Evolutionary conservation across 768 basidiomycete species (phyloP).

Genomic region (Naganishia vishniacii): DNA sequence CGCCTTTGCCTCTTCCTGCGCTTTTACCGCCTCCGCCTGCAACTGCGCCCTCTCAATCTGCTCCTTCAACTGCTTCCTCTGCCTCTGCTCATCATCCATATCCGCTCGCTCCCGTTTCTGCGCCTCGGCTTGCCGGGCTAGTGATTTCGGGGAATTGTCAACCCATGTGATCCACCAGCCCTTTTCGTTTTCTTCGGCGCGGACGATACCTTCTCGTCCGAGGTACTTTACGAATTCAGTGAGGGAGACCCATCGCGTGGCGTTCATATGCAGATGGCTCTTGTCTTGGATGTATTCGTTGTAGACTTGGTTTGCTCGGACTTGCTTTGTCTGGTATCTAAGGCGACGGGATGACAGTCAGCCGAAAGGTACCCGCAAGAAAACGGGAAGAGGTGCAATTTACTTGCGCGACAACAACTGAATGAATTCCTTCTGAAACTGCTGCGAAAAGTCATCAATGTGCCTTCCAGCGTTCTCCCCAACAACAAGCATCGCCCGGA

Average conservation of each 20-base stretch:
- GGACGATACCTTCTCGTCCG: slow-evolving; percentile 74
- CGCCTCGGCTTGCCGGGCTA: slow-evolving; percentile 65
- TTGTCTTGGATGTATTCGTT: slow-evolving; percentile 97
- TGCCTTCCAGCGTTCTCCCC: slow-evolving; percentile 89
- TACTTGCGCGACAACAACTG: slow-evolving; percentile 75
- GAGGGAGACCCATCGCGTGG: slow-evolving; percentile 94
- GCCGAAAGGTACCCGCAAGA: neutral
- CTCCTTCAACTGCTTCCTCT: slow-evolving; percentile 78
- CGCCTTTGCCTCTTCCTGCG: neutral
- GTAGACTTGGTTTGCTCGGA: slow-evolving; percentile 89
- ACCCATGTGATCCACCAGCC: slow-evolving; percentile 98
- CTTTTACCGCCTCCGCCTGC: slow-evolving; percentile 31
- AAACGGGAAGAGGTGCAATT: slow-evolving; percentile 32
- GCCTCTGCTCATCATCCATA: slow-evolving; percentile 89
- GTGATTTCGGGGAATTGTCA: slow-evolving; percentile 87
- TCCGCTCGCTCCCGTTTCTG: slow-evolving; percentile 84
- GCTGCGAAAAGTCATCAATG: slow-evolving; percentile 78
- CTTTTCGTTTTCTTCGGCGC: slow-evolving; percentile 97
- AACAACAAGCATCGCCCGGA: slow-evolving; percentile 94
- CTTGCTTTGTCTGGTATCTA: slow-evolving; percentile 89
- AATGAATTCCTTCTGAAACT: slow-evolving; percentile 92
- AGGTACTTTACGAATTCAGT: slow-evolving; percentile 92
- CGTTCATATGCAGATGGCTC: slow-evolving; percentile 92
- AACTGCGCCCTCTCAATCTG: slow-evolving; percentile 81
- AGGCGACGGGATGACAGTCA: neutral